Evolutionary conservation across 129 eudicot genomes (phyloP).

Genomic region (Logfia minima): DNA sequence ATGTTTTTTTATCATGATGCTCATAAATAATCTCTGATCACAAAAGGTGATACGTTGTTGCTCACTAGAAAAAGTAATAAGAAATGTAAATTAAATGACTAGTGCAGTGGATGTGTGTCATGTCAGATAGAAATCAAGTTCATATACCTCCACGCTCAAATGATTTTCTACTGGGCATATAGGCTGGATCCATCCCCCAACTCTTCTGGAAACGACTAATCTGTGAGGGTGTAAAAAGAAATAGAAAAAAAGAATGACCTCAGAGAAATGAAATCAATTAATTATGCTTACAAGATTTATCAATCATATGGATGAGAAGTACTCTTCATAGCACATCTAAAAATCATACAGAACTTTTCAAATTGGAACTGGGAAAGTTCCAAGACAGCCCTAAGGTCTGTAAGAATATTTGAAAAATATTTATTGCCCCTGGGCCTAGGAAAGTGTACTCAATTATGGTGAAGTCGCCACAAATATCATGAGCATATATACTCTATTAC

Average conservation of each 20-base stretch:
- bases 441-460: background rate
- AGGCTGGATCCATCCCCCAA: constrained; percentile 99
- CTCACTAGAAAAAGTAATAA: background rate
- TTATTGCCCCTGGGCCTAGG: background rate
- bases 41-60: background rate
- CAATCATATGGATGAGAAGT: background rate
- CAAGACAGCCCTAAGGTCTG: background rate
- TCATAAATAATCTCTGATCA: background rate
- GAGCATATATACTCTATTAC: too few relatives aligned
- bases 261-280: constrained; percentile 3
- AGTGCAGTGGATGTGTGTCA: background rate
- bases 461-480: background rate
- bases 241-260: background rate
- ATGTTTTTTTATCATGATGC: background rate
- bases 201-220: constrained; percentile 82
- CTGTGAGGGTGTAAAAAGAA: constrained; percentile 33
- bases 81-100: constrained; percentile 6
- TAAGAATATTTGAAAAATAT: background rate
- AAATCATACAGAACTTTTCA: background rate
- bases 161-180: constrained; percentile 92
- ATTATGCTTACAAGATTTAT: constrained; percentile 2
- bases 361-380: constrained; percentile 1
- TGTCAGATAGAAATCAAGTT: constrained; percentile 7
- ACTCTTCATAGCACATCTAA: constrained; percentile 5
- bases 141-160: constrained; percentile 92